Evolutionary conservation across 495 filamentous ascomycete genomes (phyloP), one percentile per base, ranked within the genome.

Genomic region (Paragyromitra xinjiangensis): DNA sequence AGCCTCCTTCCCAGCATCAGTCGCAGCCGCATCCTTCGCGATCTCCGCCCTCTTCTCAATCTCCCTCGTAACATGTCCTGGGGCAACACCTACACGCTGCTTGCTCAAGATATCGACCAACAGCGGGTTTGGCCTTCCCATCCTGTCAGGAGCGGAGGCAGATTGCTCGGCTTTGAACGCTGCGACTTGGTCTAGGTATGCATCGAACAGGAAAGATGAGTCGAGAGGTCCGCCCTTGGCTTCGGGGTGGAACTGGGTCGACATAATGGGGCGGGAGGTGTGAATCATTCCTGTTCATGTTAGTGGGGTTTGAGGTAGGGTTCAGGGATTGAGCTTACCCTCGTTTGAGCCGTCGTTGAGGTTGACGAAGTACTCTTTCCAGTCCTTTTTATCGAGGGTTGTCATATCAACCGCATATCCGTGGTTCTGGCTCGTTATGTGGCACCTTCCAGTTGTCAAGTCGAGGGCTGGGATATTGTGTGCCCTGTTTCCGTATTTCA

Each of bases 351-450:
- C 91, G 81, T 99, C 95, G 85, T 98, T 98, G 71, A 98, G 87
- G 87, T 99, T 99, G 81, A 95, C 89, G 82, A 98, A 98, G 86
- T 97, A 97, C 82, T 97, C 95, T 87, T 95, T 95, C 90, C 92
- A 99, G 64, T 98, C 92, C 11, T 59, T 34, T 40, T 84, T 85
- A 29, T 92, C 88, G 24, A 99, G 87, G 9, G 93, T 97, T 67
- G 86, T 87, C 9, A 93, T 89, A 82, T 98, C 95, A 58, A 99
- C 94, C 19, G 95, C 95, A 81, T 99, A 99, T 58, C 95, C 95
- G 85, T 99, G 95, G 86, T 99, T 99, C 87, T 99, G 95, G 81
- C 89, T 92, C 58, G 95, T 98, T 85, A 98, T 98, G 86, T 98
- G 95, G 90, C 95, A 98, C 84, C 93, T 92, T 29, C 96, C 96